A percentile compares a stretch with the other conserved stretches of the same genome.
Conservation (phyloP, 768 basidiomycete genomes). For the Lentinula aciculospora region DNA sequence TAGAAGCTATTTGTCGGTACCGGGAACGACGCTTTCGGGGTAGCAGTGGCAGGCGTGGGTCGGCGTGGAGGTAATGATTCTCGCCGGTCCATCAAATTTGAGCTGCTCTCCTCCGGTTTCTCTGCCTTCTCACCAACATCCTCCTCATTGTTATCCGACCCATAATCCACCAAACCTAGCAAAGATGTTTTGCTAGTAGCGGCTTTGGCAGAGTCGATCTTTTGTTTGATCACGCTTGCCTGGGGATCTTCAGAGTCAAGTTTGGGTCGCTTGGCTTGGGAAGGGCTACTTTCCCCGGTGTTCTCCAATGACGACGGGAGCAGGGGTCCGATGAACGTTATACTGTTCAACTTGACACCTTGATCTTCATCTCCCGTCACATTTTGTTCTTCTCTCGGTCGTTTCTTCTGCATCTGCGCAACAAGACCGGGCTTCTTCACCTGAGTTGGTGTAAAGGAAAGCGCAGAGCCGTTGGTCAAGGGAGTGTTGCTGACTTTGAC, state of each 20-base stretch:
- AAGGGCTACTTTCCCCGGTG: constrained; percentile 18
- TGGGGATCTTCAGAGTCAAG: constrained; percentile 39
- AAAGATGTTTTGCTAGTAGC: constrained; percentile 13
- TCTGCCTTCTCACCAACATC: constrained; percentile 3
- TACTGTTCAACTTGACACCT: constrained; percentile 41
- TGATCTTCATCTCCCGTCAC: constrained; percentile 48
- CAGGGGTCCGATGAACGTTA: constrained; percentile 61
- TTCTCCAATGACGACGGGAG: constrained; percentile 38
- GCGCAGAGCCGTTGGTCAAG: constrained; percentile 13
- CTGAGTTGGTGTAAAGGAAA: constrained; percentile 16
- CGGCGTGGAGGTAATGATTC: constrained; percentile 25
- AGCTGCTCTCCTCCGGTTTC: constrained; percentile 13
- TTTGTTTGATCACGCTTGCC: constrained; percentile 44
- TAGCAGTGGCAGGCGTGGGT: constrained; percentile 18
- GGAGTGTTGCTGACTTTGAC: constrained; percentile 30
- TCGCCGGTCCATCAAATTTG: constrained; percentile 12
- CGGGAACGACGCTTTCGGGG: constrained; percentile 16
- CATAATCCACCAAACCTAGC: constrained; percentile 18
- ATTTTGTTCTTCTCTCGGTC: constrained; percentile 33
- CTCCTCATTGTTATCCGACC: constrained; percentile 23
- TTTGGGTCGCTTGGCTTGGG: constrained; percentile 20
- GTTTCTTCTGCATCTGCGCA: constrained; percentile 42
- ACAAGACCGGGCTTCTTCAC: constrained; percentile 34
- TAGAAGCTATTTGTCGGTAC: constrained; percentile 33
- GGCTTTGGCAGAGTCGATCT: constrained; percentile 36